Conservation (phyloP, 768 basidiomycete species). For the Lentinula boryana region DNA sequence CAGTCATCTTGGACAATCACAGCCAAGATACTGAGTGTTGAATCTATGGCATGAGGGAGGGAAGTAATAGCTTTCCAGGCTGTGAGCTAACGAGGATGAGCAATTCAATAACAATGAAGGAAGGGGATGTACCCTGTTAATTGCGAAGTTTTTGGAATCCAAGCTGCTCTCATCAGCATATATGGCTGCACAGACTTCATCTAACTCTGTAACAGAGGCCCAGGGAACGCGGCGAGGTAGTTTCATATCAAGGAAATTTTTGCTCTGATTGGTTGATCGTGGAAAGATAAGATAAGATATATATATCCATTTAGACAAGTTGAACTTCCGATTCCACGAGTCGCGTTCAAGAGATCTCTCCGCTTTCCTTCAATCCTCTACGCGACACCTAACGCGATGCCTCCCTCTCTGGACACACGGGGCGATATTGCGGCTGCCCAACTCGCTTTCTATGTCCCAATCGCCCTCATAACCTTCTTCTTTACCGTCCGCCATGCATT, state of each 20-base stretch:
- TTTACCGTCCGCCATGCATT: constrained; percentile 51
- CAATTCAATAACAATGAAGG: background rate
- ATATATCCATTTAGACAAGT: constrained; percentile 2
- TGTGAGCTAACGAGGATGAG: constrained; percentile 44
- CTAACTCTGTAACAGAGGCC: constrained; percentile 62
- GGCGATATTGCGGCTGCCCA: constrained; percentile 54
- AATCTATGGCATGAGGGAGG: constrained; percentile 81
- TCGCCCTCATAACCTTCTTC: constrained; percentile 38
- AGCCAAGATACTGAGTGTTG: constrained; percentile 56
- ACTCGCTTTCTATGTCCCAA: constrained; percentile 54
- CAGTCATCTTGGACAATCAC: constrained; percentile 51
- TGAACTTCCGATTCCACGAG: constrained; percentile 2
- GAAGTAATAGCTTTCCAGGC: constrained; percentile 73
- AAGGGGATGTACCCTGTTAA: constrained; percentile 51
- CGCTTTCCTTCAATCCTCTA: background rate
- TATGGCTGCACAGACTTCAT: constrained; percentile 72
- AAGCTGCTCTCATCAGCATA: constrained; percentile 58
- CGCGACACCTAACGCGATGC: constrained; percentile 6
- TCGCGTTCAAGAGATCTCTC: background rate
- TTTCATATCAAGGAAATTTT: constrained; percentile 39
- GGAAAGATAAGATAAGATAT: background rate
- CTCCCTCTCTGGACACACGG: constrained; percentile 26
- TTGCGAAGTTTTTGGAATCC: constrained; percentile 49
- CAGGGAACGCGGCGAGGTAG: constrained; percentile 82
- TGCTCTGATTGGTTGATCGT: constrained; percentile 12